A percentile compares a stretch with the other conserved stretches of the same genome.
Evolutionary conservation across 352 stramenopile species (phyloP).

Genomic region (Phytophthora agathidicida): DNA sequence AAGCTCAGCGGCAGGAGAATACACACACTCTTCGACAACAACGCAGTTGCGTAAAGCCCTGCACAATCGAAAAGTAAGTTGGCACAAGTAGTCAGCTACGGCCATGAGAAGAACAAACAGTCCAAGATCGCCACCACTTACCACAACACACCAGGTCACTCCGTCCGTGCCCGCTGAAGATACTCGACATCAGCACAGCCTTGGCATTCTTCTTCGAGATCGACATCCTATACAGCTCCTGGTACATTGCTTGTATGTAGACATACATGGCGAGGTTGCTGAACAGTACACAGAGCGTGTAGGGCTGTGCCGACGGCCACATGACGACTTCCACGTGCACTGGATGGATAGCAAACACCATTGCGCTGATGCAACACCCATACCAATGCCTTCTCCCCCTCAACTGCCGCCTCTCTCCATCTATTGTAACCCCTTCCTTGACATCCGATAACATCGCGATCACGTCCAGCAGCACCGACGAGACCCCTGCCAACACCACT

Average conservation of each 20-base stretch:
- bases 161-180: conserved; percentile 5
- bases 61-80: background rate
- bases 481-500: conserved; percentile 31
- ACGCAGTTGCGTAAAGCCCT: conserved; percentile 45
- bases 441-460: conserved; percentile 20
- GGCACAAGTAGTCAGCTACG: background rate
- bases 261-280: conserved; percentile 46
- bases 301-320: conserved; percentile 76
- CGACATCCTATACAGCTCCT: background rate
- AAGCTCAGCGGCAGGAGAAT: conserved; percentile 47
- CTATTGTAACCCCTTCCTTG: background rate
- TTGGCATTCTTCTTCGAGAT: background rate
- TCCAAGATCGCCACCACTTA: conserved; percentile 1
- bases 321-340: conserved; percentile 69
- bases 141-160: conserved; percentile 21
- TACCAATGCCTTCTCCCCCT: conserved; percentile 9
- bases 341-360: conserved; percentile 67
- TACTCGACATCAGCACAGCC: background rate
- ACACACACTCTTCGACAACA: conserved; percentile 65
- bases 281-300: conserved; percentile 63
- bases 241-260: conserved; percentile 21
- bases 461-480: conserved; percentile 32
- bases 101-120: background rate
- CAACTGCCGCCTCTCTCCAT: background rate
- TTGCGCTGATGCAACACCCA: conserved; percentile 47